These are phyloP conservation scores for Euryodendron excelsum DNA, from an alignment of 148 eudicot genomes.

Conservation along the genomic window DNA sequence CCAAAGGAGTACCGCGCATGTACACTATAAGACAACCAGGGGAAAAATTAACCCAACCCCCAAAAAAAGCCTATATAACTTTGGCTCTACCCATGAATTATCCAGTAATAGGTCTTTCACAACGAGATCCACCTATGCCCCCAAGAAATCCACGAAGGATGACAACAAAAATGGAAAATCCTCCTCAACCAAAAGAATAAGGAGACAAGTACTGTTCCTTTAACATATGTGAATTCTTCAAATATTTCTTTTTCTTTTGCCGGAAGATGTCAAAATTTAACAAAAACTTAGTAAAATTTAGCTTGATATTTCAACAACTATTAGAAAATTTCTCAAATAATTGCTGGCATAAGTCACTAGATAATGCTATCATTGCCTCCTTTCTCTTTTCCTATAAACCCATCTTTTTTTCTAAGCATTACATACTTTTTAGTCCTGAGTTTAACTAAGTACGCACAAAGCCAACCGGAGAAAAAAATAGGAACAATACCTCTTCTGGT, in stretches of 20 bases:
- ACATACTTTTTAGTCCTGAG: background rate
- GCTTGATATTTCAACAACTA: background rate
- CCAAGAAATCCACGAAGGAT: no score
- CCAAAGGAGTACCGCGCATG: no score
- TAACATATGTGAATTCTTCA: background rate
- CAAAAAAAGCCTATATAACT: no score
- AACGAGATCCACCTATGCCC: background rate
- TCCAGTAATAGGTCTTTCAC: background rate
- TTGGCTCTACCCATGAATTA: background rate
- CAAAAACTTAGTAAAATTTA: background rate
- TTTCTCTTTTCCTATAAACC: background rate
- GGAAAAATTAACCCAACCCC: no score
- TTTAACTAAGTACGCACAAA: background rate
- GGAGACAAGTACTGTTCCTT: no score
- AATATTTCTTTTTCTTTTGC: background rate
- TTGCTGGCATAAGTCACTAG: background rate
- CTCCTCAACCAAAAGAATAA: no score
- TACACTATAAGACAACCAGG: no score
- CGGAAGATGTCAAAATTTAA: background rate
- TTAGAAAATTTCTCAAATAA: background rate
- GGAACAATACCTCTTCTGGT: constrained; percentile 74
- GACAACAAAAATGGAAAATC: no score
- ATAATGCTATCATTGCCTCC: background rate
- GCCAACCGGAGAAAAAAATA: background rate
- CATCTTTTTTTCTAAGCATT: background rate